These are phyloP conservation scores for Parastagonospora avenae DNA, from an alignment of 2,329 filamentous ascomycete species.

Conservation along the genomic window DNA sequence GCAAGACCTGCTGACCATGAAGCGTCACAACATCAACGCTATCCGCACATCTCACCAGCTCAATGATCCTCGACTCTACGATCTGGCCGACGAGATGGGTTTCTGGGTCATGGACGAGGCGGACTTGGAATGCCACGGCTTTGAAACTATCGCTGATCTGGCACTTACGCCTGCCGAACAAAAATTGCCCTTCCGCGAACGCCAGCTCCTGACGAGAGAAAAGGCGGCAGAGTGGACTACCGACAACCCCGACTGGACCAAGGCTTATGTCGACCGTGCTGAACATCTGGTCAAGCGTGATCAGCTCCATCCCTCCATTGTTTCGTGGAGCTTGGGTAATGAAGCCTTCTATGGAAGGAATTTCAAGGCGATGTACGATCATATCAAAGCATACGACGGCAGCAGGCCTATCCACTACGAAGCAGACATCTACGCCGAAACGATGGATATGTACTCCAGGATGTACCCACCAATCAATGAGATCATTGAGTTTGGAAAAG, in stretches of 20 bases:
- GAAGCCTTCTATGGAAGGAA: slow-evolving; percentile 75
- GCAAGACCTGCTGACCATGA: slow-evolving; percentile 69
- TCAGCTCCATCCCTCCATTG: slow-evolving; percentile 72
- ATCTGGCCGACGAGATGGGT: slow-evolving; percentile 68
- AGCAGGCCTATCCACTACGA: slow-evolving; percentile 70
- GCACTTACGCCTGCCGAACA: slow-evolving; percentile 28
- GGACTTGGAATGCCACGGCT: slow-evolving; percentile 56
- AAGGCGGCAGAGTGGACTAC: slow-evolving; percentile 64
- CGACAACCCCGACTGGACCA: slow-evolving; percentile 65
- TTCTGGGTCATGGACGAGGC: slow-evolving; percentile 67
- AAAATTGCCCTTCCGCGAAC: slow-evolving; percentile 63
- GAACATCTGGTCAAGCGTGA: slow-evolving; percentile 68
- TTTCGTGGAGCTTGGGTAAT: slow-evolving; percentile 76
- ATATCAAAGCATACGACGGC: slow-evolving; percentile 62
- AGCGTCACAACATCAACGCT: slow-evolving; percentile 72
- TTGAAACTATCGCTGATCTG: slow-evolving; percentile 45
- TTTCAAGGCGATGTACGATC: slow-evolving; percentile 70
- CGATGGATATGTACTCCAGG: slow-evolving; percentile 69
- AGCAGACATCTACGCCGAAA: slow-evolving; percentile 63
- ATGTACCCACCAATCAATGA: slow-evolving; percentile 67
- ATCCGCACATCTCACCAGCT: slow-evolving; percentile 72
- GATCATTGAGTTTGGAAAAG: slow-evolving; percentile 54
- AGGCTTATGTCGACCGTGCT: slow-evolving; percentile 71
- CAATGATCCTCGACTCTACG: slow-evolving; percentile 64
- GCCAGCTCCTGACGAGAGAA: slow-evolving; percentile 61